Evolutionary conservation across 257 asterid genomes (phyloP).

Genomic region (Ehretia macrophylla): DNA sequence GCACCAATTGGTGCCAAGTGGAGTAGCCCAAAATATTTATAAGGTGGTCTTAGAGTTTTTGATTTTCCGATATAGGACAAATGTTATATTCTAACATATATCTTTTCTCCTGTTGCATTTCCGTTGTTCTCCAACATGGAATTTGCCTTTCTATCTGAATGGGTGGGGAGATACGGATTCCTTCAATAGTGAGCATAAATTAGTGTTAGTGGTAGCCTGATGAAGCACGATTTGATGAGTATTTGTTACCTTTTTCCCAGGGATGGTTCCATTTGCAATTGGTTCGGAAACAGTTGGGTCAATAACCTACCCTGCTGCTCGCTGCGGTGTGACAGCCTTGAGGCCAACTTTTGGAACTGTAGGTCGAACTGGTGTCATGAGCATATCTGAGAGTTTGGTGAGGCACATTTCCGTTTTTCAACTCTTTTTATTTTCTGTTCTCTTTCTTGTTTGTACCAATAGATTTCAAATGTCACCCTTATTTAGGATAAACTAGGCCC

Average conservation of each 20-base stretch:
- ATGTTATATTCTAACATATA: too few relatives aligned
- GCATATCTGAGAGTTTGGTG: slow-evolving; percentile 98
- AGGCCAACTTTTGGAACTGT: slow-evolving; percentile 87
- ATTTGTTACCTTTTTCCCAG: slow-evolving; percentile 22
- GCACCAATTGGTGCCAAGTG: too few relatives aligned
- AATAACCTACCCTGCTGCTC: slow-evolving; percentile 86
- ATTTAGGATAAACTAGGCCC: slow-evolving; percentile 88
- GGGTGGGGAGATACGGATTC: too few relatives aligned
- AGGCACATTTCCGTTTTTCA: background rate
- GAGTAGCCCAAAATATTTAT: too few relatives aligned
- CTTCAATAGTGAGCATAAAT: too few relatives aligned
- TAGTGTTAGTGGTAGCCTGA: background rate
- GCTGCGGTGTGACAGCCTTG: slow-evolving; percentile 89
- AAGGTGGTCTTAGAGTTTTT: too few relatives aligned
- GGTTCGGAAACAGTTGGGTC: slow-evolving; percentile 98
- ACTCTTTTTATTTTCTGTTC: background rate
- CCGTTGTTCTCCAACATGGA: background rate
- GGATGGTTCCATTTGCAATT: slow-evolving; percentile 83
- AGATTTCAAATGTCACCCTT: slow-evolving; percentile 1
- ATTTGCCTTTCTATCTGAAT: too few relatives aligned
- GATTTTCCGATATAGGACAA: too few relatives aligned
- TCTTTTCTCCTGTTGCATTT: background rate
- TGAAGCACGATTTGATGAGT: background rate
- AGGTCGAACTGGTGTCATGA: slow-evolving; percentile 87
- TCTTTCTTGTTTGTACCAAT: background rate